Evolutionary conservation across 1,284 basidiomycete genomes (phyloP).

Genomic region (Phaffia rhodozyma): DNA sequence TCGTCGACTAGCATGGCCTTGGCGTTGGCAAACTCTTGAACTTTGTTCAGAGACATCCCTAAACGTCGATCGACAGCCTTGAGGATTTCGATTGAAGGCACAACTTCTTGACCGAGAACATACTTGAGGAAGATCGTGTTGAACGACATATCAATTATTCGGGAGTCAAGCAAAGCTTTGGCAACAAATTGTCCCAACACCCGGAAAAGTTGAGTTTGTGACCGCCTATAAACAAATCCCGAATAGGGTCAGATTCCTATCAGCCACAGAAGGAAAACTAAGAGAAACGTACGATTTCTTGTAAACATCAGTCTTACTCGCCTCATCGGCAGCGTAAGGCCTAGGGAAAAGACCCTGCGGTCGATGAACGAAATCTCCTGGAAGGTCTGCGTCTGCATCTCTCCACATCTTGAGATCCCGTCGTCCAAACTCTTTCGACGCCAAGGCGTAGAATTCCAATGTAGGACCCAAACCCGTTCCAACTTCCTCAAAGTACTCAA

Average conservation of each 20-base stretch:
- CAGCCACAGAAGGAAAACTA: background rate
- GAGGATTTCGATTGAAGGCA: slow-evolving; percentile 67
- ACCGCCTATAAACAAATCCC: slow-evolving; percentile 17
- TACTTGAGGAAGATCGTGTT: slow-evolving; percentile 85
- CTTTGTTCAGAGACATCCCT: slow-evolving; percentile 69
- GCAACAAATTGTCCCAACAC: slow-evolving; percentile 96
- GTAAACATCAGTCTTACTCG: background rate
- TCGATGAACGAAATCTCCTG: slow-evolving; percentile 61
- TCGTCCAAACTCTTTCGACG: slow-evolving; percentile 83
- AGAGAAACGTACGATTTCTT: background rate
- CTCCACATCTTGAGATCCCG: slow-evolving; percentile 82
- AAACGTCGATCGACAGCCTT: slow-evolving; percentile 74
- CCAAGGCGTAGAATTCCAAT: slow-evolving; percentile 93
- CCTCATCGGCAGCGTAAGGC: slow-evolving; percentile 54
- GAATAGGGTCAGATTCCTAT: background rate
- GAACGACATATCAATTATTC: slow-evolving; percentile 91
- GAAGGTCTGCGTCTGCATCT: slow-evolving; percentile 56
- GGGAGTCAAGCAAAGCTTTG: slow-evolving; percentile 90
- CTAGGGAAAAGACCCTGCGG: slow-evolving; percentile 79
- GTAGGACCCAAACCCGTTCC: slow-evolving; percentile 96
- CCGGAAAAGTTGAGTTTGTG: slow-evolving; percentile 59
- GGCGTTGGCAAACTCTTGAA: slow-evolving; percentile 45
- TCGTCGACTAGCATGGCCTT: slow-evolving; percentile 37
- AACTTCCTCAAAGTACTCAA: slow-evolving; percentile 98
- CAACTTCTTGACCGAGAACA: slow-evolving; percentile 71